Conservation (phyloP, 2,329 filamentous ascomycete genomes). For the Fusarium succisae region DNA sequence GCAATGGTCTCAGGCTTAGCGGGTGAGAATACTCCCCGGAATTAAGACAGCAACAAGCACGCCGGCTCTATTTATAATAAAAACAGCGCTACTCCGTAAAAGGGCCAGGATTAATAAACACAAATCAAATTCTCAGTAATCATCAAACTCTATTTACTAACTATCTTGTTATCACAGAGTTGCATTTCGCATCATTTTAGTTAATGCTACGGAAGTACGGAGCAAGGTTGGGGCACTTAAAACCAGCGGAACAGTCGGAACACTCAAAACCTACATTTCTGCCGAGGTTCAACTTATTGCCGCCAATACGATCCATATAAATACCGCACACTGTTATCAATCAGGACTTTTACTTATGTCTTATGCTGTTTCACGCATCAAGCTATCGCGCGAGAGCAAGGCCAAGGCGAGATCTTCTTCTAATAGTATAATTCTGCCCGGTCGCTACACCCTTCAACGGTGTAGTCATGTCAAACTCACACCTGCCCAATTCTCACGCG, state of each 20-base stretch:
- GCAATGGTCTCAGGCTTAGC: no score
- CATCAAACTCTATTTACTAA: not conserved
- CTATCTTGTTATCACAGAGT: not conserved
- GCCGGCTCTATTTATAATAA: not conserved
- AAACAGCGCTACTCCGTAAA: not conserved
- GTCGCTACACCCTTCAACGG: no score
- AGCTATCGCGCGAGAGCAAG: rapidly evolving
- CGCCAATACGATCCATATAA: not conserved
- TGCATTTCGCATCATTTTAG: not conserved
- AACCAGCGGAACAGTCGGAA: not conserved
- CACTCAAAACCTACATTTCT: not conserved
- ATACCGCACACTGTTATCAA: not conserved
- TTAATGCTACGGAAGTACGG: not conserved
- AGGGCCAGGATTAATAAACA: not conserved
- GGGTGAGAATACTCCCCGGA: not conserved
- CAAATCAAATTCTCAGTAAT: not conserved
- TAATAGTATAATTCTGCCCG: not conserved
- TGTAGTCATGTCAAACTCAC: not conserved
- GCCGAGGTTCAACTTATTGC: not conserved
- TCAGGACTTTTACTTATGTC: no score
- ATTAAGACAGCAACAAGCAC: not conserved
- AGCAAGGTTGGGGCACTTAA: no score
- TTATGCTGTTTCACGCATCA: no score
- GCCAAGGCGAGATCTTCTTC: not conserved
- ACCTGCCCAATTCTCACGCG: not conserved